phyloP scores from a whole-genome alignment of 2,329 filamentous ascomycete species.

The Clonostachys sp. region DNA sequence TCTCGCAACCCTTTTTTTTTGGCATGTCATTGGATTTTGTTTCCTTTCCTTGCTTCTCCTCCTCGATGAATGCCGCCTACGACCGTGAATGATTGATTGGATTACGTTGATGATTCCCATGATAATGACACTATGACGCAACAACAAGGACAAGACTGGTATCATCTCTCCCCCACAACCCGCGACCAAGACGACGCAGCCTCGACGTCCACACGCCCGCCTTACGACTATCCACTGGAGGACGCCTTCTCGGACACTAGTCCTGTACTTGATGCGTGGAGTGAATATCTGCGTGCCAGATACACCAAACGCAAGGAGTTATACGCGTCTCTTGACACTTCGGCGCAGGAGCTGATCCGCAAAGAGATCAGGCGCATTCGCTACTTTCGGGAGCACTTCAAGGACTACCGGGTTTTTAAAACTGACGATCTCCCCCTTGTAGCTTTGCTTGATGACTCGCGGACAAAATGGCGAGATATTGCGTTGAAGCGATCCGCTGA shows the following conservation, averaged over 20 bases:
- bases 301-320: slow-evolving; percentile 3
- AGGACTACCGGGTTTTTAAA: slow-evolving; percentile 8
- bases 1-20: too few species aligned
- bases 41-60: too few species aligned
- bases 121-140: not conserved
- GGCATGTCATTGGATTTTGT: too few species aligned
- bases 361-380: slow-evolving; percentile 9
- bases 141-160: slow-evolving; percentile 1
- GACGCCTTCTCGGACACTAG: slow-evolving; percentile 3
- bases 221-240: slow-evolving; percentile 6
- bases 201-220: slow-evolving; percentile 1
- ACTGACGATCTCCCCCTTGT: slow-evolving; percentile 6
- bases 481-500: slow-evolving; percentile 4
- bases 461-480: slow-evolving; percentile 9
- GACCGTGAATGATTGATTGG: too few species aligned
- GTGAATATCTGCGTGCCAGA: slow-evolving; percentile 6
- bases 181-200: not conserved
- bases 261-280: slow-evolving; percentile 6
- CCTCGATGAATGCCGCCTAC: too few species aligned
- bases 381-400: slow-evolving; percentile 10
- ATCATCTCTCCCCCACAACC: not conserved
- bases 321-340: slow-evolving; percentile 4
- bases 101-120: not conserved
- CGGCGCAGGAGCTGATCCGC: slow-evolving; percentile 7
- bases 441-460: slow-evolving; percentile 8